A percentile compares a stretch with the other conserved stretches of the same genome.
phyloP scores from a whole-genome alignment of 352 stramenopile genomes.

The Pythium brachiatum region DNA sequence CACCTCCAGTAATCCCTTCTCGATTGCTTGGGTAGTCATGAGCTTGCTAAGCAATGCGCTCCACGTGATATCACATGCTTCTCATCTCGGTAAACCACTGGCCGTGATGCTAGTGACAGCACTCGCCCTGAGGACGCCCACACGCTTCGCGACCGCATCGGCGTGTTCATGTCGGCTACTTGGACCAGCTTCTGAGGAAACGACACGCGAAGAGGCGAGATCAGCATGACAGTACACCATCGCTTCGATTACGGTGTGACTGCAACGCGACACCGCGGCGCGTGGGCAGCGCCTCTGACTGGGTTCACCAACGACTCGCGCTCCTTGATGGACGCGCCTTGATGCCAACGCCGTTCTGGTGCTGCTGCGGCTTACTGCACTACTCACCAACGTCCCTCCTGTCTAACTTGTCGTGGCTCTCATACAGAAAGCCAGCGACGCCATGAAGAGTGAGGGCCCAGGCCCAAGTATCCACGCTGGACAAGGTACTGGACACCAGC shows the following conservation, averaged over 20 bases:
- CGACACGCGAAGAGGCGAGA: conserved; percentile 93
- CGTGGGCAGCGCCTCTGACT: conserved; percentile 77
- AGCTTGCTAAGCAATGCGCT: conserved; percentile 80
- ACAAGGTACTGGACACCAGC: conserved; percentile 90
- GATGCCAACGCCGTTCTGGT: conserved; percentile 90
- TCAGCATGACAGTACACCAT: conserved; percentile 24
- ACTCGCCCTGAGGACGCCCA: conserved; percentile 97
- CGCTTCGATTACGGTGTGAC: conserved; percentile 21
- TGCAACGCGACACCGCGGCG: conserved; percentile 29
- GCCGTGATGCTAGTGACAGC: conserved; percentile 81
- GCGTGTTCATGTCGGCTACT: conserved; percentile 99
- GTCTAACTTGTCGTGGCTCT: conserved; percentile 91
- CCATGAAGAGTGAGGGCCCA: conserved; percentile 88
- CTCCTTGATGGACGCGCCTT: conserved; percentile 86
- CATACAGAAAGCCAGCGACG: conserved; percentile 93
- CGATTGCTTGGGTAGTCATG: conserved; percentile 67
- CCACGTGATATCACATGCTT: too few relatives aligned
- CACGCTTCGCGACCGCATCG: conserved; percentile 92
- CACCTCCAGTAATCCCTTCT: conserved; percentile 43
- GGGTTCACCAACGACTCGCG: conserved; percentile 76
- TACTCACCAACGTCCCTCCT: conserved; percentile 98
- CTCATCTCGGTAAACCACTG: too few relatives aligned
- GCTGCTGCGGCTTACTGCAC: conserved; percentile 95
- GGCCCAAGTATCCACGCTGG: conserved; percentile 89
- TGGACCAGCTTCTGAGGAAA: conserved; percentile 99